Evolutionary conservation across 768 basidiomycete genomes (phyloP).

Genomic region (Jaapia argillacea): DNA sequence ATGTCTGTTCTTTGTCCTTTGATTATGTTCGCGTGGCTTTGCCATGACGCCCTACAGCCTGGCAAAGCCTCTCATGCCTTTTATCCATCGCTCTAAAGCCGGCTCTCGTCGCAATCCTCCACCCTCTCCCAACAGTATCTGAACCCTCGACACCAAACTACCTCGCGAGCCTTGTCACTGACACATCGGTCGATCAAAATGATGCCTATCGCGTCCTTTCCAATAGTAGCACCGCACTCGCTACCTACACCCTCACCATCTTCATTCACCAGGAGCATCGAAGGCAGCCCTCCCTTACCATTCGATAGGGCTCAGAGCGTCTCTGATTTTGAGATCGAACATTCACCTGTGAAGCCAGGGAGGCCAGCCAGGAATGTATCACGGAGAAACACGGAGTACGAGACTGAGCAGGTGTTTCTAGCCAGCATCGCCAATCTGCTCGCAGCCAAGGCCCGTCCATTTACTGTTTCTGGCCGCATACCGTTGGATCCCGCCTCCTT

Average conservation of each 20-base stretch:
- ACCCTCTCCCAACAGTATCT: background rate
- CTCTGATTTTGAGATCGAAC: conserved; percentile 61
- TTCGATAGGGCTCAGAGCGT: conserved; percentile 31
- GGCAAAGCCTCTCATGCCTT: background rate
- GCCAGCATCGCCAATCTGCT: conserved; percentile 47
- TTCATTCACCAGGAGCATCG: background rate
- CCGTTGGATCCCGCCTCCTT: conserved; percentile 59
- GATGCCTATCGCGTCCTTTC: background rate
- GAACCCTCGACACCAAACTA: background rate
- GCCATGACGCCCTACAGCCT: too few species aligned
- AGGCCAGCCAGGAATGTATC: conserved; percentile 9
- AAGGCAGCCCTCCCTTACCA: conserved; percentile 13
- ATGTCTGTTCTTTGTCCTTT: too few species aligned
- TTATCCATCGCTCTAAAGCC: background rate
- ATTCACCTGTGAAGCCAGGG: conserved; percentile 11
- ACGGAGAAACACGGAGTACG: conserved; percentile 30
- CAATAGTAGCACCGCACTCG: background rate
- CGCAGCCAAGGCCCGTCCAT: conserved; percentile 48
- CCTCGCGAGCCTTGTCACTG: background rate
- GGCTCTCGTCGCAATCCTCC: background rate
- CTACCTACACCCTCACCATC: background rate
- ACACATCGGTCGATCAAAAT: background rate
- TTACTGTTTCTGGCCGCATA: conserved; percentile 57
- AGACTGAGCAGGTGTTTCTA: conserved; percentile 44
- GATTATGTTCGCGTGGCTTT: too few species aligned